Conservation (phyloP, 148 eudicot genomes). For the Cornus suecica region DNA sequence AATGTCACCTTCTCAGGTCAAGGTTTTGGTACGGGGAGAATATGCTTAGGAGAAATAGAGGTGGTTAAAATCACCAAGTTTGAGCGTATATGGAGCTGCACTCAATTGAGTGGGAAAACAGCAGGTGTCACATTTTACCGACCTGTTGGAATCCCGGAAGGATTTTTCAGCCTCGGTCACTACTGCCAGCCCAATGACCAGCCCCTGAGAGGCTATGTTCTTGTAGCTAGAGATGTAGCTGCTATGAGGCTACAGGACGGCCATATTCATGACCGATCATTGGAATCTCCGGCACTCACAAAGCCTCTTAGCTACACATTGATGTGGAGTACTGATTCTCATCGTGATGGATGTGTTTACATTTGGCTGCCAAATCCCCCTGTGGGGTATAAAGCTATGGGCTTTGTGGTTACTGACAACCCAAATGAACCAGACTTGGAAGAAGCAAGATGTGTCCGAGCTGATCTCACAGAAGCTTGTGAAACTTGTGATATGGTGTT, state of each 20-base stretch:
- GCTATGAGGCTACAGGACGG: background rate
- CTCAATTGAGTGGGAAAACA: slow-evolving; percentile 35
- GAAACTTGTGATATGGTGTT: slow-evolving; percentile 56
- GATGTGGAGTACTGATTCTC: slow-evolving; percentile 56
- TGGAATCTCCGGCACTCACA: slow-evolving; percentile 47
- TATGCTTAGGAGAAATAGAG: slow-evolving; percentile 75
- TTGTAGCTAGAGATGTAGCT: slow-evolving; percentile 57
- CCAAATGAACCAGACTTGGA: slow-evolving; percentile 61
- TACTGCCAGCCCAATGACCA: slow-evolving; percentile 66
- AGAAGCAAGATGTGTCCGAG: slow-evolving; percentile 75
- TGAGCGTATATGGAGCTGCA: slow-evolving; percentile 52
- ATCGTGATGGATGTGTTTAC: slow-evolving; percentile 39
- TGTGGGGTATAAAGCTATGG: slow-evolving; percentile 63
- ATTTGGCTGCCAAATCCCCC: slow-evolving; percentile 83
- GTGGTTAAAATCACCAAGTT: slow-evolving; percentile 59
- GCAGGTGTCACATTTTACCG: slow-evolving; percentile 66
- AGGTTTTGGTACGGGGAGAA: slow-evolving; percentile 72
- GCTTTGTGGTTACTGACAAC: slow-evolving; percentile 60
- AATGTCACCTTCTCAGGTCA: slow-evolving; percentile 41
- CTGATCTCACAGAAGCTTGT: slow-evolving; percentile 64
- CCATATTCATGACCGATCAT: background rate
- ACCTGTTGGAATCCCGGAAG: slow-evolving; percentile 64
- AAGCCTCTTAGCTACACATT: slow-evolving; percentile 63
- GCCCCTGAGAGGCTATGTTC: slow-evolving; percentile 63
- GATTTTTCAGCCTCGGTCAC: slow-evolving; percentile 71